Percentiles rank a stretch among this genome's conserved stretches.
Conservation (phyloP, 371 early-diverging fungal species). For the Dichotomocladium elegans region DNA sequence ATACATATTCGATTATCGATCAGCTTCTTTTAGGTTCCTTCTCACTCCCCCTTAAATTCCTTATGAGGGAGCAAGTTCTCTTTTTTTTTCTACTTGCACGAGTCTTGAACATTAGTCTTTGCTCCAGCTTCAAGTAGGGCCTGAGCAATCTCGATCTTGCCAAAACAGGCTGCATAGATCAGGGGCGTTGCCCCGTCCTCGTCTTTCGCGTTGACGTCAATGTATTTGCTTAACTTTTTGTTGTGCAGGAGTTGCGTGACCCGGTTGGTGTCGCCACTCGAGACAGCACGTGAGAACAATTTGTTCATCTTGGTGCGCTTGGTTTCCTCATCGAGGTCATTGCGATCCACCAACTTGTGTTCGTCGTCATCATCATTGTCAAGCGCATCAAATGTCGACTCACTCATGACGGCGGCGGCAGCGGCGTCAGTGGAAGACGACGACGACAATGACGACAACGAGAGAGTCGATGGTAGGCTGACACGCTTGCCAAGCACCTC, state of each 20-base stretch:
- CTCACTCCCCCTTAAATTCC: too few relatives aligned
- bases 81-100: constrained; percentile 50
- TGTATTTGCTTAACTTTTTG: constrained; percentile 46
- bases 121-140: constrained; percentile 74
- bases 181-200: constrained; percentile 83
- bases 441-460: background rate
- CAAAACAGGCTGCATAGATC: constrained; percentile 87
- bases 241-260: constrained; percentile 64
- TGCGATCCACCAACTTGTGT: constrained; percentile 5
- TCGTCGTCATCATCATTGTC: constrained; percentile 11
- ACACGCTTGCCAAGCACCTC: constrained; percentile 32
- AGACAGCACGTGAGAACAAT: constrained; percentile 54
- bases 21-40: too few relatives aligned
- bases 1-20: too few relatives aligned
- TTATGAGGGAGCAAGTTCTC: constrained; percentile 5
- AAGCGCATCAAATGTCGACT: constrained; percentile 2
- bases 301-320: constrained; percentile 45
- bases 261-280: constrained; percentile 93
- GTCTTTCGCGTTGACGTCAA: constrained; percentile 78
- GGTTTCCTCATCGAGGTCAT: constrained; percentile 28
- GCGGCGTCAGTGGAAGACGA: constrained; percentile 7
- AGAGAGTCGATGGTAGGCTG: constrained; percentile 13
- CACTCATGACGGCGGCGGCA: background rate
- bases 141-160: constrained; percentile 65
- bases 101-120: constrained; percentile 71